These are phyloP conservation scores for Morella rubra DNA, from an alignment of 306 rosid genomes.

Conservation along the genomic window DNA sequence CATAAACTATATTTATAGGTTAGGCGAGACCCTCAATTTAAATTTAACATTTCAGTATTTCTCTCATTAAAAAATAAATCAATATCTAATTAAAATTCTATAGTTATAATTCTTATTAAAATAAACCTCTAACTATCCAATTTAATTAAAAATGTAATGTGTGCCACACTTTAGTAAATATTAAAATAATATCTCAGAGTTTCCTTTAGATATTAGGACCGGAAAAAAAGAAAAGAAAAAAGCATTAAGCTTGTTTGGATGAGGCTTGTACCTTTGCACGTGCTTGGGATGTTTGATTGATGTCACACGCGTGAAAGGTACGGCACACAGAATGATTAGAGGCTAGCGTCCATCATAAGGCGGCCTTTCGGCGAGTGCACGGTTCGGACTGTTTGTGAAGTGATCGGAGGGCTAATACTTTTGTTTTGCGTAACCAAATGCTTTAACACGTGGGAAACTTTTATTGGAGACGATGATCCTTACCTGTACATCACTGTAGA, in stretches of 20 bases:
- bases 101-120: too few relatives aligned
- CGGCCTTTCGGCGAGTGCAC: conserved; percentile 15
- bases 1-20: too few relatives aligned
- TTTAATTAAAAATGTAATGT: too few relatives aligned
- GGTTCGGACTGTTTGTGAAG: not conserved
- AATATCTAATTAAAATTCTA: too few relatives aligned
- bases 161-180: too few relatives aligned
- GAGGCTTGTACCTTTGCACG: not conserved
- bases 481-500: not conserved
- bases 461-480: not conserved
- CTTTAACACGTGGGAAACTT: not conserved
- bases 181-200: too few relatives aligned
- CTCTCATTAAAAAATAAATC: too few relatives aligned
- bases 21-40: too few relatives aligned
- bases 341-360: conserved; percentile 1
- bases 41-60: too few relatives aligned
- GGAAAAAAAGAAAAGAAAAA: not conserved
- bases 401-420: not conserved
- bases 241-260: too few relatives aligned
- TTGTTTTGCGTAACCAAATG: not conserved
- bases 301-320: not conserved
- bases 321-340: not conserved
- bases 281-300: not conserved
- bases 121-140: too few relatives aligned
- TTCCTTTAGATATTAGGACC: too few relatives aligned